Percentiles rank a stretch among this genome's conserved stretches.
phyloP scores from a whole-genome alignment of 768 basidiomycete species.

The Leccinellum rugosiceps region DNA sequence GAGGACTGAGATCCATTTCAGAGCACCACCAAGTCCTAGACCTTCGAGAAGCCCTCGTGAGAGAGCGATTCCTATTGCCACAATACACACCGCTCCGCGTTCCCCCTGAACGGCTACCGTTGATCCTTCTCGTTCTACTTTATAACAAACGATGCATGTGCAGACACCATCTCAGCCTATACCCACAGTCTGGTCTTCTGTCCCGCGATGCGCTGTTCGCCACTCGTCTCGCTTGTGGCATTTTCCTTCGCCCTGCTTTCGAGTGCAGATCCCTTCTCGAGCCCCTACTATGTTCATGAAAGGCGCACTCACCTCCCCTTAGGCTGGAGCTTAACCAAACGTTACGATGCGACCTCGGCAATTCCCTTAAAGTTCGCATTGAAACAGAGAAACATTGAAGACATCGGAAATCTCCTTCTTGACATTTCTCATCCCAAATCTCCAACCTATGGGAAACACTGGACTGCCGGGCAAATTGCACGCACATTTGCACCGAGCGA shows the following conservation, averaged over 20 bases:
- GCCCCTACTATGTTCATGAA: slow-evolving; percentile 37
- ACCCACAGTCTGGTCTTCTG: not conserved
- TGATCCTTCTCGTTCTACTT: not conserved
- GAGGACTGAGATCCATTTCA: not conserved
- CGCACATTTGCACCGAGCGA: slow-evolving; percentile 26
- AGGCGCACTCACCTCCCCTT: slow-evolving; percentile 34
- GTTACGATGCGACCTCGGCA: slow-evolving; percentile 30
- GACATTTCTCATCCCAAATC: slow-evolving; percentile 35
- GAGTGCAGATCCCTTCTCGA: slow-evolving; percentile 12
- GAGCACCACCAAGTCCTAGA: not conserved
- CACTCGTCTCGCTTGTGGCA: slow-evolving; percentile 1
- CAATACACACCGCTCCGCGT: not conserved
- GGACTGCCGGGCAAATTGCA: slow-evolving; percentile 27
- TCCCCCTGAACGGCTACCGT: not conserved
- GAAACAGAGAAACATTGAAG: slow-evolving; percentile 29
- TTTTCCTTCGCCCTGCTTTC: slow-evolving; percentile 15
- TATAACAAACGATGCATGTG: not conserved
- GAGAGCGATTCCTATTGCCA: not conserved
- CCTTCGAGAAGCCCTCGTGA: not conserved
- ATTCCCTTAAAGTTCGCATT: slow-evolving; percentile 33
- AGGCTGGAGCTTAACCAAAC: slow-evolving; percentile 37
- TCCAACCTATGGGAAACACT: slow-evolving; percentile 31
- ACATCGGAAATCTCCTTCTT: slow-evolving; percentile 23
- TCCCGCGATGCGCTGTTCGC: slow-evolving; percentile 11
- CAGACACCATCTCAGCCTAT: not conserved